Evolutionary conservation across 371 early-diverging fungal genomes (phyloP), one percentile per base, ranked within the genome.

Genomic region (Apophysomyces ossiformis): DNA sequence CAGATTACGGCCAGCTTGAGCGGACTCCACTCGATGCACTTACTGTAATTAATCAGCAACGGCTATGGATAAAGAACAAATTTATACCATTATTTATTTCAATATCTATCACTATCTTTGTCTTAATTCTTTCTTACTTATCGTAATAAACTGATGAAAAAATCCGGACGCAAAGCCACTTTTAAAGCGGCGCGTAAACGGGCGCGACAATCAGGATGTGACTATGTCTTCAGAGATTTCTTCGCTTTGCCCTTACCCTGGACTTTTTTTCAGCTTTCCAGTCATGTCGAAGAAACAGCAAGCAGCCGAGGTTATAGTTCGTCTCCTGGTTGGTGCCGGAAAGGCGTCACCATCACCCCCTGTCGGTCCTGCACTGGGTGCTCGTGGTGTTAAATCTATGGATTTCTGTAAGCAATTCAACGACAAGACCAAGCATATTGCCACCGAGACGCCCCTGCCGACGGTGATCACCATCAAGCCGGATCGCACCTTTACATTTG

Each of bases 321-420:
- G 85, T 59, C 79, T 93, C 41, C 73, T 93, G 43, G 91, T 96
- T 15, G 89, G 92, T 18, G 95, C 96, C 1, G 95, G 92, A 60
- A 93, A 96, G 78, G 97, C 97, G 7, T 91, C 95, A n/a, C 98
- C 98, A 5, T 87, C 93, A 39, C 97, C 97, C 5, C 97, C 99
- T 15, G 93, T 98, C 36, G 98, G 99, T 46, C 98, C 99, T 57
- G 97, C 97, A 4, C 87, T 99, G 26, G 99, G 99, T 79, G 96
- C 95, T 68, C 90, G 95, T 61, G 99, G 99, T 76, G 92, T 99
- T 60, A 98, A 97, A 77, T 88, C 96, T n/a, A 97, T 98, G 86
- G 99, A 99, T 75, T 99, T 99, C 76, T 96, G 96, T 85, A 97
- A 96, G 79, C 93, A 91, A 75, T 99, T 99, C 86, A 99, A 98